Percentiles rank a stretch among this genome's conserved stretches.
phyloP scores from a whole-genome alignment of 2,329 filamentous ascomycete species.

The Plectosphaerella cucumerina region DNA sequence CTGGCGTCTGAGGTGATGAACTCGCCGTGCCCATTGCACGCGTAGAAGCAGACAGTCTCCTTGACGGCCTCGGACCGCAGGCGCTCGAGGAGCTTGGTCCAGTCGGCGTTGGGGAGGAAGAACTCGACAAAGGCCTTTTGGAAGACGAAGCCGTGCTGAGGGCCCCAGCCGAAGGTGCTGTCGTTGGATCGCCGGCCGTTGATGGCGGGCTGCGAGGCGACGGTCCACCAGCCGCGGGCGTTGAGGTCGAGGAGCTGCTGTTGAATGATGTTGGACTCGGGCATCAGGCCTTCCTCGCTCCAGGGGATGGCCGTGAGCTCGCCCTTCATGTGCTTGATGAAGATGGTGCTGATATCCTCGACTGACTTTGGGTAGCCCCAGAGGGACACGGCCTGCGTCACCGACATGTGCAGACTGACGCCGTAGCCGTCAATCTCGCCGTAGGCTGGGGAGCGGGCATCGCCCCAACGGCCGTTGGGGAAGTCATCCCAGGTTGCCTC shows the following conservation, averaged over 20 bases:
- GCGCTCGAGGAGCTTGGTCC: conserved; percentile 55
- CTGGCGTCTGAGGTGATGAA: conserved; percentile 66
- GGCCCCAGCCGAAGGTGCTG: conserved; percentile 87
- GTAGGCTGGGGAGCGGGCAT: conserved; percentile 87
- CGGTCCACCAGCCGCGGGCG: conserved; percentile 85
- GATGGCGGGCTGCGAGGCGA: conserved; percentile 91
- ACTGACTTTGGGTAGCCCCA: conserved; percentile 75
- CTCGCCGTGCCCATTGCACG: conserved; percentile 72
- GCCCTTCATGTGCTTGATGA: conserved; percentile 76
- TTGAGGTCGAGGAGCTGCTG: conserved; percentile 73
- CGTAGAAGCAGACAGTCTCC: conserved; percentile 74
- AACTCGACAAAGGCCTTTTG: conserved; percentile 98
- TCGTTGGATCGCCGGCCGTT: conserved; percentile 78
- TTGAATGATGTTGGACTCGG: conserved; percentile 81
- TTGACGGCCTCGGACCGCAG: conserved; percentile 32
- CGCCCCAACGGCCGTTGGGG: conserved; percentile 93
- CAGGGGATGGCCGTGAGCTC: conserved; percentile 81
- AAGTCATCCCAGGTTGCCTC: conserved; percentile 99
- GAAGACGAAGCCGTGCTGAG: conserved; percentile 88
- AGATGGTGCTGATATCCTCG: conserved; percentile 74
- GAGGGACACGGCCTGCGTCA: conserved; percentile 74
- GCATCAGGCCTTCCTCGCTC: conserved; percentile 83
- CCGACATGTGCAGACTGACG: conserved; percentile 86
- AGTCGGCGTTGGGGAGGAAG: conserved; percentile 75
- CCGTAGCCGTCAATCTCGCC: conserved; percentile 98